Evolutionary conservation across 768 basidiomycete genomes (phyloP), one percentile per base, ranked within the genome.

Genomic region (Leucocoprinus leucothites): DNA sequence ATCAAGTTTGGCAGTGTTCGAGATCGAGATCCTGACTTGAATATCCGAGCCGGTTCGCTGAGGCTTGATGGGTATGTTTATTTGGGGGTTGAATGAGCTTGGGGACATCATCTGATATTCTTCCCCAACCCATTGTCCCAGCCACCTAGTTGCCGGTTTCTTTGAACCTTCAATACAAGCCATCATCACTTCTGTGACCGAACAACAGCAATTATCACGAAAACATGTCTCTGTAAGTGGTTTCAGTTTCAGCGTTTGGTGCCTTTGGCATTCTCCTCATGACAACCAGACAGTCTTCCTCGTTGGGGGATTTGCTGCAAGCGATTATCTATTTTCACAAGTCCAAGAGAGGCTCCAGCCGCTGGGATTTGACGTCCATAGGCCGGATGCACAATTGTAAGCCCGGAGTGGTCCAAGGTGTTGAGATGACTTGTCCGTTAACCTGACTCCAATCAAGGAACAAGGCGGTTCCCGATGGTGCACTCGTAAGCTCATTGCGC

Each of bases 241-340:
- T 25, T 11, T 18, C 11, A 5, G 5, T 31, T 5, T 11, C 31
- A 31, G 3, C 34, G 21, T 11, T 38, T 36, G n/a, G n/a, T 60
- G 16, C 58, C n/a, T 2, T 38, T 22, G 21, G 9, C 49, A 18
- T 24, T 11, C 24, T 43, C 34, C 25, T n/a, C 5, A 22, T 8
- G 31, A 3, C 36, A 5, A 18, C 28, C 42, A 75, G 75, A 65
- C 66, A 14, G 66, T 74, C 4, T 67, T 75, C 48, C 69, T 83
- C 1, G 79, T 81, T 9, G 81, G 81, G 14, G 81, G 80, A 0
- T 82, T 82, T 61, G 76, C 77, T 16, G 76, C 78, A 0, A 81
- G 75, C 58, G 74, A 78, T 43, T 82, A 76, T 70, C 63, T 82
- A 14, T 76, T 71, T 57, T 56, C 66, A 1, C 63, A 71, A 50